Base-by-base conservation (phyloP, 1,139 yeast genomes). In the Candida sojae region DNA sequence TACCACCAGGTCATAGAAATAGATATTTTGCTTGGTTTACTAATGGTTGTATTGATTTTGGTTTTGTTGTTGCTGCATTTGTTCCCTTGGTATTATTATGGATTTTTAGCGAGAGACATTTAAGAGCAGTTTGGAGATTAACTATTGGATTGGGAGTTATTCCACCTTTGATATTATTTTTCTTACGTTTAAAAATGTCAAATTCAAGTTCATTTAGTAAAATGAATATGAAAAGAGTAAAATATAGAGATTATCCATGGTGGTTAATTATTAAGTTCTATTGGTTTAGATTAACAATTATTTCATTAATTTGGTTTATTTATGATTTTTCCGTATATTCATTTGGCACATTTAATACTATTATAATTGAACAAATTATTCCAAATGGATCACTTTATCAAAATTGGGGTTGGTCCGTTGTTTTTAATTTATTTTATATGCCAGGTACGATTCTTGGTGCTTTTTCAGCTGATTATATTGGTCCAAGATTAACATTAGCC, bases 361-460 rank as follows among this genome's bases (percentile, higher is more conserved):
- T 77, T 53, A 88, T 90, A 54, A 70, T 89, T 53, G 71, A 75
- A 35, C 65, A 70, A 39, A 71, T 88, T 50, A 80, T 88, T 52
- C 83, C 87, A 29, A 49, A 49, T 12, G 44, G 32, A 23, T 41
- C 53, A 1, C 67, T 88, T 53, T 84, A 86, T 68, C 79, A 84
- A 63, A 79, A 87, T 25, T 88, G 90, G 69, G 97, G 97, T 44
- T 92, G 97, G 97, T 88, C 87, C 65, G 88, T 88, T 51, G 93
- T 92, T 5, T 79, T 92, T 60, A 89, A 89, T 67, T 74, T 88
- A 60, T 91, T 92, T 67, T 91, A 91, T 67, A 71, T 92, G 39
- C 97, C 97, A n/a, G 98, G 97, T 56, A 79, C 96, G 2, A 80
- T 90, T 62, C 65, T 86, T 23, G 97, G 97, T 61, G 96, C 96